These are phyloP conservation scores for Curvularia eragrostidis DNA, from an alignment of 2,329 filamentous ascomycete species.

Conservation along the genomic window DNA sequence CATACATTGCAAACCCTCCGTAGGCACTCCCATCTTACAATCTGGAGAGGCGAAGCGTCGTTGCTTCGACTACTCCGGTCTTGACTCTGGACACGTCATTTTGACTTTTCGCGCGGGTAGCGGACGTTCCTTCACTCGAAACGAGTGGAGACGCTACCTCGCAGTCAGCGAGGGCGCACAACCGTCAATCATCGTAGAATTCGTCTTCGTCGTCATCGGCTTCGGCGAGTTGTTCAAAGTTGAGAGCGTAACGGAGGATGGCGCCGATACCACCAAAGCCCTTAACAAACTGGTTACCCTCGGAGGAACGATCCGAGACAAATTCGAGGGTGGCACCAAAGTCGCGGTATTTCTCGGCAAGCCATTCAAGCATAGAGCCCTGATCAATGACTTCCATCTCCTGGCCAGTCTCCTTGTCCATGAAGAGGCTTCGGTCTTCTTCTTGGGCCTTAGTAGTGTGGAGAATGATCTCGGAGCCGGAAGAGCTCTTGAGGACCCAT, in stretches of 20 bases:
- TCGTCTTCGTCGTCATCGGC: slow-evolving; percentile 79
- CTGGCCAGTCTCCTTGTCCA: slow-evolving; percentile 93
- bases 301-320: slow-evolving; percentile 94
- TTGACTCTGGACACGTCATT: slow-evolving; percentile 42
- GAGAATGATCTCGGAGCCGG: slow-evolving; percentile 74
- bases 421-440: slow-evolving; percentile 78
- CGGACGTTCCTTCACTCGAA: slow-evolving; percentile 63
- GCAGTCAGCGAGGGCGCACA: slow-evolving; percentile 83
- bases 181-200: slow-evolving; percentile 94
- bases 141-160: slow-evolving; percentile 78
- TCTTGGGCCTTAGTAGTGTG: slow-evolving; percentile 92
- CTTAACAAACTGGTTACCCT: slow-evolving; percentile 99
- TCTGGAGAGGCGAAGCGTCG: slow-evolving; percentile 50
- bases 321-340: slow-evolving; percentile 97
- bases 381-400: slow-evolving; percentile 95
- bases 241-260: slow-evolving; percentile 98
- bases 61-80: slow-evolving; percentile 39
- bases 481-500: slow-evolving; percentile 84
- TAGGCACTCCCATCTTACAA: slow-evolving; percentile 49
- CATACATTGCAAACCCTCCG: slow-evolving; percentile 47
- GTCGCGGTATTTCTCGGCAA: slow-evolving; percentile 97
- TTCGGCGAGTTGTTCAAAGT: slow-evolving; percentile 98
- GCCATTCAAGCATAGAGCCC: slow-evolving; percentile 97
- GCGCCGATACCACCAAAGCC: slow-evolving; percentile 98
- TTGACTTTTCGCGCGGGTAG: slow-evolving; percentile 48